A percentile compares a stretch with the other conserved stretches of the same genome.
Conservation (phyloP, 805 yeast genomes). For the Candida peoriensis region DNA sequence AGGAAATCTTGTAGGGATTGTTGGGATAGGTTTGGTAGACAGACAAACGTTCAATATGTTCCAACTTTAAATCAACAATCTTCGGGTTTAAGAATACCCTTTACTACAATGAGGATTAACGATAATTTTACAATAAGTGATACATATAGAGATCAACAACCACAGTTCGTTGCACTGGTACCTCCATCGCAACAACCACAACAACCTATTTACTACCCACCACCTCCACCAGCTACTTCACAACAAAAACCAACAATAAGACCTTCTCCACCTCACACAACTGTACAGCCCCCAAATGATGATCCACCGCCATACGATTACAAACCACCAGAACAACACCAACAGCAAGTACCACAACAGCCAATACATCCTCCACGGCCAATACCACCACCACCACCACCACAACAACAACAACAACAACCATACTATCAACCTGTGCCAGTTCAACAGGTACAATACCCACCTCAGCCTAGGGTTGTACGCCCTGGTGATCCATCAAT, state of each 20-base stretch:
- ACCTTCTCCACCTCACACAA: too few species aligned
- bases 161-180: neutral
- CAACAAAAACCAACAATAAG: conserved; percentile 10
- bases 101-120: conserved; percentile 12
- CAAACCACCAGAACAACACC: conserved; percentile 1
- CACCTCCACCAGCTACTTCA: conserved; percentile 1
- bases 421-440: conserved; percentile 1
- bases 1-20: conserved; percentile 67
- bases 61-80: neutral
- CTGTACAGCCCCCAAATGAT: conserved; percentile 6
- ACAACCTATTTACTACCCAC: neutral
- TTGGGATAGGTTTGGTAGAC: conserved; percentile 52
- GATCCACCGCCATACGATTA: conserved; percentile 4
- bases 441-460: conserved; percentile 1
- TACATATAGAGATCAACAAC: too few species aligned
- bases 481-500: conserved; percentile 73
- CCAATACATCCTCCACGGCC: conserved; percentile 3
- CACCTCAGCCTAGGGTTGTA: conserved; percentile 40
- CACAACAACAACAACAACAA: neutral
- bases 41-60: conserved; percentile 4
- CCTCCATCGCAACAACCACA: conserved; percentile 3
- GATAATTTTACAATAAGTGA: conserved; percentile 13
- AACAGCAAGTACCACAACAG: neutral
- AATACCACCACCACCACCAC: neutral
- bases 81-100: conserved; percentile 15